Conservation (phyloP, 2,329 filamentous ascomycete genomes). For the Alternaria sp. region DNA sequence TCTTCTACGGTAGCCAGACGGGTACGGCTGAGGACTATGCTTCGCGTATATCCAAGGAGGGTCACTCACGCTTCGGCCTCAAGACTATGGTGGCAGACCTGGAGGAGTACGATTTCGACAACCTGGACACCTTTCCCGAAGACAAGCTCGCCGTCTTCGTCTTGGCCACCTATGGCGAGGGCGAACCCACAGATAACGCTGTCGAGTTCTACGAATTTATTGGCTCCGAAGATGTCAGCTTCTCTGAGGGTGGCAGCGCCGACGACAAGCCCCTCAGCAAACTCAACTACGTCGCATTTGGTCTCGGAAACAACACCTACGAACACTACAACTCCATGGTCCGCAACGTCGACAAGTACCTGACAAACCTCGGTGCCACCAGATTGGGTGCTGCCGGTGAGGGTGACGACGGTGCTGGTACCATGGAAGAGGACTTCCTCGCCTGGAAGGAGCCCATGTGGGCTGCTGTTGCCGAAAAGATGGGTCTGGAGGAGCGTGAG, state of each 20-base stretch:
- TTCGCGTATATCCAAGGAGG: constrained; percentile 94
- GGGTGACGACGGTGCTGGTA: constrained; percentile 96
- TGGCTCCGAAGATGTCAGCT: constrained; percentile 79
- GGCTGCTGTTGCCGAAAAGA: constrained; percentile 79
- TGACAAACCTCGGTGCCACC: constrained; percentile 82
- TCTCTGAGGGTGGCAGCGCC: constrained; percentile 71
- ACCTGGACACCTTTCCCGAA: constrained; percentile 83
- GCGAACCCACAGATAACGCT: constrained; percentile 97
- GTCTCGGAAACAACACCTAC: constrained; percentile 98
- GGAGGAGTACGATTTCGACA: constrained; percentile 97
- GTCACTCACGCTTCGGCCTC: constrained; percentile 92
- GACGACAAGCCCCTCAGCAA: constrained; percentile 78
- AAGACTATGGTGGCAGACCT: constrained; percentile 98
- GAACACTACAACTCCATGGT: constrained; percentile 99
- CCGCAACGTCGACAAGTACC: constrained; percentile 82
- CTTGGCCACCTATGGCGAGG: constrained; percentile 96
- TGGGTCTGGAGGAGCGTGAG: constrained; percentile 93
- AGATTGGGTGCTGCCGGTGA: constrained; percentile 89
- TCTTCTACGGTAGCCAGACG: constrained; percentile 98
- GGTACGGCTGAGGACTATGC: constrained; percentile 99
- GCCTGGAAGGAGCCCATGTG: constrained; percentile 99
- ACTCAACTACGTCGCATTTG: constrained; percentile 93
- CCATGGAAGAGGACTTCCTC: constrained; percentile 99
- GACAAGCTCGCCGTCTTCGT: constrained; percentile 97
- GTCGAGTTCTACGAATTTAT: constrained; percentile 99